phyloP scores from a whole-genome alignment of 768 basidiomycete species.

The Boletus vermiculosoides region DNA sequence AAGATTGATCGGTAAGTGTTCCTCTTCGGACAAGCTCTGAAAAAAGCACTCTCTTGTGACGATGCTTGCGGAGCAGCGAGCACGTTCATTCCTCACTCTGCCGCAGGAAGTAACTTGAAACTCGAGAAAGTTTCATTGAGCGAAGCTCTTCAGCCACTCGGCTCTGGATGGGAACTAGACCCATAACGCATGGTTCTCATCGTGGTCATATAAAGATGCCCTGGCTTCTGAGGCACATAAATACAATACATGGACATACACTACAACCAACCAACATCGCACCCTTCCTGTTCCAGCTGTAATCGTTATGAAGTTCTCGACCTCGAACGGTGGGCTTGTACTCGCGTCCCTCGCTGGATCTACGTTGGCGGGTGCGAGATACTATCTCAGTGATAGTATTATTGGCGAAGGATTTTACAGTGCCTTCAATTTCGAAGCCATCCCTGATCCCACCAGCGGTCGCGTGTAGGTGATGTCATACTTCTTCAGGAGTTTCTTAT shows the following conservation, averaged over 20 bases:
- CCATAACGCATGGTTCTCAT: slow-evolving; percentile 7
- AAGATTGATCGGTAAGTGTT: not conserved
- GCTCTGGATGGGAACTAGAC: not conserved
- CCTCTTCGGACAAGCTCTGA: not conserved
- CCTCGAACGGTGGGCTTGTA: not conserved
- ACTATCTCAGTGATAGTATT: slow-evolving; percentile 28
- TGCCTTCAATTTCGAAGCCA: slow-evolving; percentile 34
- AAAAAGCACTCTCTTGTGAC: not conserved
- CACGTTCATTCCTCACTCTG: not conserved
- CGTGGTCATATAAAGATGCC: not conserved
- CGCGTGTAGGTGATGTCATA: slow-evolving; percentile 30
- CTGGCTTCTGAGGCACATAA: slow-evolving; percentile 4
- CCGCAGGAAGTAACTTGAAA: not conserved
- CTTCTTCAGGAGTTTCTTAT: not conserved
- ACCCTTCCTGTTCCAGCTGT: not conserved
- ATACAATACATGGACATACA: slow-evolving; percentile 7
- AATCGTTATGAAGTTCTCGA: slow-evolving; percentile 16
- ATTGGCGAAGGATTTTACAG: slow-evolving; percentile 32
- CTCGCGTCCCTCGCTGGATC: slow-evolving; percentile 13
- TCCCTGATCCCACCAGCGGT: slow-evolving; percentile 37
- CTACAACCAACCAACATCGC: not conserved
- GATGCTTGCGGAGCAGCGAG: not conserved
- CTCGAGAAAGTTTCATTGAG: not conserved
- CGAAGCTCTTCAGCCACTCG: no score
- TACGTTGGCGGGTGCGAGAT: slow-evolving; percentile 24